Evolutionary conservation across 495 filamentous ascomycete species (phyloP).

Genomic region (Parmelia sp.): DNA sequence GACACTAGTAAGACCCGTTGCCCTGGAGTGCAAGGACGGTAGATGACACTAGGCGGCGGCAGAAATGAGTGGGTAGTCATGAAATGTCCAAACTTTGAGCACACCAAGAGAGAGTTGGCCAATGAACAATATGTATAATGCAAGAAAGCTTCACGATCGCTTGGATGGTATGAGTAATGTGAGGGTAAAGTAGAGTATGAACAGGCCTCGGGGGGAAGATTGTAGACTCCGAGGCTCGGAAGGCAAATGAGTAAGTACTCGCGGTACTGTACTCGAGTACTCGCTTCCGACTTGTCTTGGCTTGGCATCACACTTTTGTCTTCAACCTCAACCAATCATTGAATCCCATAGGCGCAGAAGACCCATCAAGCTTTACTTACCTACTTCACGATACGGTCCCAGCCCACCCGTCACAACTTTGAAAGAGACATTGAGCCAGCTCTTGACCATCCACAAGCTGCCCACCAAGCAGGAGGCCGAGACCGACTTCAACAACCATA

Average conservation of each 20-base stretch:
- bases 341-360: not conserved
- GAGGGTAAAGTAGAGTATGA: too few relatives aligned
- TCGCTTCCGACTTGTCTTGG: not conserved
- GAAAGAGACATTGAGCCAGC: not conserved
- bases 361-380: not conserved
- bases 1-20: not conserved
- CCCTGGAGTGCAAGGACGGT: not conserved
- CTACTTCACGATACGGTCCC: too few relatives aligned
- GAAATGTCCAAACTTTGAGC: too few relatives aligned
- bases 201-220: too few relatives aligned
- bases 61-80: too few relatives aligned
- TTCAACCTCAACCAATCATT: not conserved
- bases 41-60: not conserved
- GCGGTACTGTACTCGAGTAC: too few relatives aligned
- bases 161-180: too few relatives aligned
- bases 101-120: too few relatives aligned
- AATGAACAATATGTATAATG: too few relatives aligned
- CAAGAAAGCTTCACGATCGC: too few relatives aligned
- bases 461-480: not conserved
- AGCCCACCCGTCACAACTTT: not conserved
- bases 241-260: too few relatives aligned
- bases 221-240: too few relatives aligned
- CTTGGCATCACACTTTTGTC: conserved; percentile 1
- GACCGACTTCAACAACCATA: not conserved
- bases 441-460: not conserved